A percentile compares a stretch with the other conserved stretches of the same genome.
Conservation (phyloP, 2,329 filamentous ascomycete genomes). For the Nemania sp. region DNA sequence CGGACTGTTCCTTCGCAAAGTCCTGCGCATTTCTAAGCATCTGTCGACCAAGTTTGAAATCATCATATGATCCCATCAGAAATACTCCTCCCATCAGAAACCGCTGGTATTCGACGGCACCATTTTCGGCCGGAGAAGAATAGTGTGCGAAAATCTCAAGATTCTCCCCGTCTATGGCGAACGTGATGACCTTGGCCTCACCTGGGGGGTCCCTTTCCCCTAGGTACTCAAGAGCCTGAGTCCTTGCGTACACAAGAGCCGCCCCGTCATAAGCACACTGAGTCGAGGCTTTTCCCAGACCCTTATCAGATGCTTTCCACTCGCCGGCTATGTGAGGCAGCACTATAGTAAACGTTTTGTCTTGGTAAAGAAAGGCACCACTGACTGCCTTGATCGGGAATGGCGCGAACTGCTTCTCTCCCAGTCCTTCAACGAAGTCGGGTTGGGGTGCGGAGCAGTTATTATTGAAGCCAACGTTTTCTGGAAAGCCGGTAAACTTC, state of each 20-base stretch:
- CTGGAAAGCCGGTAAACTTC: neutral
- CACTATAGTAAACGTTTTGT: neutral
- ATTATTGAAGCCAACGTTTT: constrained; percentile 7
- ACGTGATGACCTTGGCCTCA: constrained; percentile 1
- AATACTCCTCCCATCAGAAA: neutral
- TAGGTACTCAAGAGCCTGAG: neutral
- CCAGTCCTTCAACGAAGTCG: constrained; percentile 1
- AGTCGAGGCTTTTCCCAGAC: too few relatives aligned
- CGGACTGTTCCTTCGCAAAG: neutral
- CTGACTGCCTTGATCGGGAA: neutral
- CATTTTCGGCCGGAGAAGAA: neutral
- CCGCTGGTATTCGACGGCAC: neutral
- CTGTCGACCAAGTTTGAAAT: neutral
- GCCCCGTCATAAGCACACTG: constrained; percentile 7
- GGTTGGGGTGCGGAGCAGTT: neutral
- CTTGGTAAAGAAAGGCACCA: neutral
- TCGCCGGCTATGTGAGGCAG: constrained; percentile 6
- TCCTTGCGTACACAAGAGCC: neutral
- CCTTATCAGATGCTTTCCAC: constrained; percentile 4
- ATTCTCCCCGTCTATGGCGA: neutral
- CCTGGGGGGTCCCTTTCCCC: constrained; percentile 1
- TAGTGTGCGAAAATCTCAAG: neutral
- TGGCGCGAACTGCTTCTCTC: neutral
- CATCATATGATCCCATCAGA: neutral
- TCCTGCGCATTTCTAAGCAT: constrained; percentile 3